Conservation (phyloP, 2,329 filamentous ascomycete species). For the Alternaria atra region DNA sequence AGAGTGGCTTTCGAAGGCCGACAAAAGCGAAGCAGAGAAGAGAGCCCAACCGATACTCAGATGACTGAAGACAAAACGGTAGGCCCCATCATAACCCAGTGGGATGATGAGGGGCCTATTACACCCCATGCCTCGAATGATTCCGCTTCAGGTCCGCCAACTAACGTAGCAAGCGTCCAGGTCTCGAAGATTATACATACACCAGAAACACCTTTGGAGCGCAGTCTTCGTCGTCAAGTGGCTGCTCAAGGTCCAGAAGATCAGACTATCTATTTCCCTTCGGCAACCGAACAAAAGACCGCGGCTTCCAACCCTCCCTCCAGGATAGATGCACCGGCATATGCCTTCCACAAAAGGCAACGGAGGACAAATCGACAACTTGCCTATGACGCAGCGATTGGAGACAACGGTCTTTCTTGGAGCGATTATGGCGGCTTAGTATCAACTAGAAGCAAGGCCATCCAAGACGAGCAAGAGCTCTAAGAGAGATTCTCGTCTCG, state of each 20-base stretch:
- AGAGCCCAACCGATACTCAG: constrained; percentile 28
- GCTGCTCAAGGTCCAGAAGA: background rate
- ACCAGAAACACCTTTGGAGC: background rate
- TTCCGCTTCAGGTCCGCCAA: too few species aligned
- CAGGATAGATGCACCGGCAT: background rate
- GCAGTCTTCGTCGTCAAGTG: background rate
- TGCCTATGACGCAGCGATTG: constrained; percentile 43
- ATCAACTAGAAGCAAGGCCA: constrained; percentile 41
- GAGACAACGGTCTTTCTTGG: constrained; percentile 49
- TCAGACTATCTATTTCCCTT: background rate
- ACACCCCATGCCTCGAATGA: background rate
- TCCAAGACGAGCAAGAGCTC: constrained; percentile 32
- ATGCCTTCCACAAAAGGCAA: background rate
- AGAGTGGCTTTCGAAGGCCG: constrained; percentile 18
- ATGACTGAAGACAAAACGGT: background rate
- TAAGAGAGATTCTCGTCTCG: constrained; percentile 10
- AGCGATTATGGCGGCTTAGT: constrained; percentile 56
- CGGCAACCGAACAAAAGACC: background rate
- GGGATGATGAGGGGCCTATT: background rate
- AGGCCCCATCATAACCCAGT: background rate
- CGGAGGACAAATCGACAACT: constrained; percentile 27
- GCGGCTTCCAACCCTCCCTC: background rate
- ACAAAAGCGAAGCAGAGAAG: constrained; percentile 17
- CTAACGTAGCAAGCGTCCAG: background rate
- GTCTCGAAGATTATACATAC: background rate